Conservation (phyloP, 1,284 basidiomycete genomes). For the Leccinum holopus region DNA sequence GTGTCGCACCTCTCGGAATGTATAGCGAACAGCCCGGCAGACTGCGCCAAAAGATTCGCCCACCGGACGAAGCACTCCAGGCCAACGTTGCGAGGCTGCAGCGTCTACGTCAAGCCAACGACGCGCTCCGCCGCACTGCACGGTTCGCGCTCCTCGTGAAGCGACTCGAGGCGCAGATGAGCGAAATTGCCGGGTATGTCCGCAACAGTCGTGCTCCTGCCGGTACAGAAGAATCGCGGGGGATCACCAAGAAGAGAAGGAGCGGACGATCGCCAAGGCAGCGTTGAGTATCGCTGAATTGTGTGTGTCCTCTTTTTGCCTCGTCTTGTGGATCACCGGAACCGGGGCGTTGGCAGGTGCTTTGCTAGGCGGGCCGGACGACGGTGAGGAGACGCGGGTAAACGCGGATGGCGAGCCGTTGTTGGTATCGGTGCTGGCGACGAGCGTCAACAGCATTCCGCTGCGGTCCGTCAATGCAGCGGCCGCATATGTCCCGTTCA, state of each 20-base stretch:
- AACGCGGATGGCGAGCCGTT: conserved; percentile 12
- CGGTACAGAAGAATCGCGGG: conserved; percentile 7
- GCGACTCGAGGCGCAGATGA: conserved; percentile 79
- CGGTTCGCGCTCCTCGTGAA: conserved; percentile 77
- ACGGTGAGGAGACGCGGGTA: neutral
- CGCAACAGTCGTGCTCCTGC: neutral
- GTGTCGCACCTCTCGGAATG: too few relatives aligned
- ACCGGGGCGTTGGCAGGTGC: conserved; percentile 15
- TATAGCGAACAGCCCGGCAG: too few relatives aligned
- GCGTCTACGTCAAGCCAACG: conserved; percentile 76
- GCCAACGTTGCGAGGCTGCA: conserved; percentile 69
- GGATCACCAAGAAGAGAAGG: conserved; percentile 73
- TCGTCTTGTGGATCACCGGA: neutral
- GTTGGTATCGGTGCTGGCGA: neutral
- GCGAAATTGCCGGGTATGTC: conserved; percentile 49
- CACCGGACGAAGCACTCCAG: conserved; percentile 75
- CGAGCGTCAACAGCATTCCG: conserved; percentile 38
- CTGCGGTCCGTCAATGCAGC: conserved; percentile 73
- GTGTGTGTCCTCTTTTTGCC: conserved; percentile 26
- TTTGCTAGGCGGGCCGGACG: conserved; percentile 29
- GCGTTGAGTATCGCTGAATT: conserved; percentile 88
- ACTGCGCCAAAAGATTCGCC: conserved; percentile 79
- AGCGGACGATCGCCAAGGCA: conserved; percentile 84
- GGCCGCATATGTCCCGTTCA: conserved; percentile 63
- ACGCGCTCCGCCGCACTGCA: too few relatives aligned